Evolutionary conservation across 345 rosid genomes (phyloP), one percentile per base, ranked within the genome.

Genomic region (Pistacia vera): DNA sequence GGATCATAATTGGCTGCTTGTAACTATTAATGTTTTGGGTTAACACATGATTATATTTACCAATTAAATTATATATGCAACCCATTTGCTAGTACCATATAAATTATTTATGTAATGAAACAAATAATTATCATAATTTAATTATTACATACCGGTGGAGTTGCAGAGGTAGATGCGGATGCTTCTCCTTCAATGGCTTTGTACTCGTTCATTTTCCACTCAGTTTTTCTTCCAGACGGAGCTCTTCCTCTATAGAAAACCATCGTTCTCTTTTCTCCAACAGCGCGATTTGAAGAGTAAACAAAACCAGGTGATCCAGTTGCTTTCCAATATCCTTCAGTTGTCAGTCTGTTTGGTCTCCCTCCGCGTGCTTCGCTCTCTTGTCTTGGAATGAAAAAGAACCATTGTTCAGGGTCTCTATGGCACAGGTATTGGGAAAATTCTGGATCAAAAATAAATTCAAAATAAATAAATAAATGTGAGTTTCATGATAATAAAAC

Each of bases 181-280:
- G 60, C 55, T 25, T 73, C 80, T 41, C 72, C 82, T 22, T 30
- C 33, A 30, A 30, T 54, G 51, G 77, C 84, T 58, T 74, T 83
- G 28, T 85, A 85, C 28, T 83, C 88, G 22, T 85, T 85, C 85
- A 85, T 83, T 66, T 83, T 85, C 86, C 88, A 85, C 25, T 83
- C 81, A 4, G 88, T 85, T 75, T 78, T 85, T 38, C 25, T 63
- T 17, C 88, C 86, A 16, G 8, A 79, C 0, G 88, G 88, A 59
- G 86, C 88, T 63, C 88, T 81, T 78, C 88, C 88, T 4, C 55
- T 66, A 61, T 85, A 85, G 75, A 83, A 85, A 65, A 85, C 84
- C 88, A 85, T 83, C 14, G 86, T 83, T 62, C 88, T 77, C 63
- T 81, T 85, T 14, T 76, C 70, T 3, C 88, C 88, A 4, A 85